These are phyloP conservation scores for Globisporangium iwayamae DNA, from an alignment of 352 stramenopile species.

Conservation along the genomic window DNA sequence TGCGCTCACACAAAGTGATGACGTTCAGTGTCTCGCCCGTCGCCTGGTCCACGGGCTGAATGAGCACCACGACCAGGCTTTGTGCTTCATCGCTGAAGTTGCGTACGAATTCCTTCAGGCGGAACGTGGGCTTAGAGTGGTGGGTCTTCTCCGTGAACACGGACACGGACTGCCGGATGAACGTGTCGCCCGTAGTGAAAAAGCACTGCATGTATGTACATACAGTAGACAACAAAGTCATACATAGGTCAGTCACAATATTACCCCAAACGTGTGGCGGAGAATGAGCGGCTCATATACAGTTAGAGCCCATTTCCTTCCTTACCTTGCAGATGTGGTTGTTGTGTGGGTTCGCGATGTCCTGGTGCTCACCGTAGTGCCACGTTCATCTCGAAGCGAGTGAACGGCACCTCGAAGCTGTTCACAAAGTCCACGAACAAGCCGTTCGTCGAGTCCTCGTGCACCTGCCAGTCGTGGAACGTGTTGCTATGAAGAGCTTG, in stretches of 20 bases:
- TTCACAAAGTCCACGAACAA: neutral
- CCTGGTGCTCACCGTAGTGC: neutral
- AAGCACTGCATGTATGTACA: neutral
- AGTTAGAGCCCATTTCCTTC: too few relatives aligned
- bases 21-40: neutral
- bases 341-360: neutral
- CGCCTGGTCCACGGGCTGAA: neutral
- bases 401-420: neutral
- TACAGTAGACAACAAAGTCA: too few relatives aligned
- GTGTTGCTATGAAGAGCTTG: neutral
- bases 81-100: neutral
- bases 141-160: neutral
- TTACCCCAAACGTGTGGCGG: too few relatives aligned
- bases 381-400: neutral
- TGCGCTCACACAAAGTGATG: neutral
- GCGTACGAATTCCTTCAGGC: neutral
- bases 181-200: neutral
- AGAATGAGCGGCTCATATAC: too few relatives aligned
- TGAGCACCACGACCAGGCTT: neutral
- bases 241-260: too few relatives aligned
- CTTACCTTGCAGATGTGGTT: neutral
- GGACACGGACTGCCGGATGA: neutral
- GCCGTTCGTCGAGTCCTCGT: neutral
- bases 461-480: conserved; percentile 4
- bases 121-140: neutral